Evolutionary conservation across 306 rosid genomes (phyloP).

Genomic region (Corylus americana): DNA sequence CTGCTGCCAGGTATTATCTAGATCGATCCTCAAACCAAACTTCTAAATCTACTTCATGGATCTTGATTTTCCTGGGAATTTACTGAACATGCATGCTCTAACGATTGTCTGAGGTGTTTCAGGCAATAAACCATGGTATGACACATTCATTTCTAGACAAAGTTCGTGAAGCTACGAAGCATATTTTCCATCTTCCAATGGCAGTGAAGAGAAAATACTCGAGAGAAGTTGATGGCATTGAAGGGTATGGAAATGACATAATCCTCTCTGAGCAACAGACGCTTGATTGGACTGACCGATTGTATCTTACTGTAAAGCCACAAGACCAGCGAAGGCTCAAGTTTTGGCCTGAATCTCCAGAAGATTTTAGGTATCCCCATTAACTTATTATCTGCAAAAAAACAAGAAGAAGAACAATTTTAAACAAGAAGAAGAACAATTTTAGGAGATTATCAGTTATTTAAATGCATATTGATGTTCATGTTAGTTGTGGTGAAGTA

Average conservation of each 20-base stretch:
- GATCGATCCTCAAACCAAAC: too few relatives aligned
- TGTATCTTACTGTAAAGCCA: slow-evolving; percentile 54
- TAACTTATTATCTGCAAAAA: too few relatives aligned
- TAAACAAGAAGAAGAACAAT: too few relatives aligned
- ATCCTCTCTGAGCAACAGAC: slow-evolving; percentile 43
- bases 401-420: too few relatives aligned
- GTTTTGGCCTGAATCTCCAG: slow-evolving; percentile 64
- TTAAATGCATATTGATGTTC: neutral
- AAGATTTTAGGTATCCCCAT: slow-evolving; percentile 44
- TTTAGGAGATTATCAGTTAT: neutral
- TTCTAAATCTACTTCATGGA: too few relatives aligned
- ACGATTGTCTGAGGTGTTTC: slow-evolving; percentile 7
- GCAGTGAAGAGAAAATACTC: slow-evolving; percentile 49
- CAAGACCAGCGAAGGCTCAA: slow-evolving; percentile 47
- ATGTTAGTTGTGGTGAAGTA: too few relatives aligned
- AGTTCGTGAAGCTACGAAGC: slow-evolving; percentile 32
- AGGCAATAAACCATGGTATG: slow-evolving; percentile 53
- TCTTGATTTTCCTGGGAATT: neutral
- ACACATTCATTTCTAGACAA: slow-evolving; percentile 32
- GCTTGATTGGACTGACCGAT: slow-evolving; percentile 75
- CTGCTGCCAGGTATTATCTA: slow-evolving; percentile 39
- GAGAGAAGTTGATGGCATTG: slow-evolving; percentile 28
- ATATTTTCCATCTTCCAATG: slow-evolving; percentile 46
- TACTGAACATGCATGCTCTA: too few relatives aligned
- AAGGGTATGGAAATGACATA: slow-evolving; percentile 65